Base-by-base conservation (phyloP, 768 basidiomycete species). In the Mycena rebaudengoi region DNA sequence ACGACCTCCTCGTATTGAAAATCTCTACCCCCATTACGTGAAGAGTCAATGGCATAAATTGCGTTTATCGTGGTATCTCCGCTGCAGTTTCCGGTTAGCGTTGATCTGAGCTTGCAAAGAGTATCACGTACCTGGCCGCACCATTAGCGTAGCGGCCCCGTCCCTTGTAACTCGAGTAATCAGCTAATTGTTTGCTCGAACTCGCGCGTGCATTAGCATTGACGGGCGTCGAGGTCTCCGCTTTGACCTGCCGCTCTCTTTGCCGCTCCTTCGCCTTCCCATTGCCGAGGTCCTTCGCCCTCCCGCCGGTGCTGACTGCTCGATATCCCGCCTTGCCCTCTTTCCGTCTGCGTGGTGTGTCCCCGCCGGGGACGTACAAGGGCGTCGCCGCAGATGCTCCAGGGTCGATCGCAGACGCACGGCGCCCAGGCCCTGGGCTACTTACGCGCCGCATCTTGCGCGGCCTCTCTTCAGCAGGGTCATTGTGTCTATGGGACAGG, bases 1-100 rank as follows among this genome's bases (percentile, higher is more conserved):
- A 88, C 86, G 26, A 88, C 87, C 43, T 84, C 82, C 41, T 89
- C 85, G 65, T 80, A 91, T 51, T 83, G 82, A 70, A 79, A 85
- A 28, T 76, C 74, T 18, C 80, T 40, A 6, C 87, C 88, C 12
- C 79, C 73, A 68, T 91, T 91, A 41, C 71, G 76, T 11, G 74
- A 74, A 16, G 81, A 79, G 57, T 85, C 78, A 45, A 90, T 84
- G 66, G 83, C 82, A 70, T 83, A 88, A 10, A 74, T 71, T 26
- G 84, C 77, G 60, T 82, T 85, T 68, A 85, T 83, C 7, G 80
- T 78, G 25, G 65, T 68, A 23, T 72, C 64, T 62, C 44, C 70
- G 12, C 55, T 57, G 33, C n/a, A 28, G 14, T 23, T 40, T n/a
- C n/a, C n/a, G n/a, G n/a, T n/a, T n/a, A n/a, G n/a, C n/a, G n/a